phyloP scores from a whole-genome alignment of 1,139 yeast species.

The Taphrina betulina region DNA sequence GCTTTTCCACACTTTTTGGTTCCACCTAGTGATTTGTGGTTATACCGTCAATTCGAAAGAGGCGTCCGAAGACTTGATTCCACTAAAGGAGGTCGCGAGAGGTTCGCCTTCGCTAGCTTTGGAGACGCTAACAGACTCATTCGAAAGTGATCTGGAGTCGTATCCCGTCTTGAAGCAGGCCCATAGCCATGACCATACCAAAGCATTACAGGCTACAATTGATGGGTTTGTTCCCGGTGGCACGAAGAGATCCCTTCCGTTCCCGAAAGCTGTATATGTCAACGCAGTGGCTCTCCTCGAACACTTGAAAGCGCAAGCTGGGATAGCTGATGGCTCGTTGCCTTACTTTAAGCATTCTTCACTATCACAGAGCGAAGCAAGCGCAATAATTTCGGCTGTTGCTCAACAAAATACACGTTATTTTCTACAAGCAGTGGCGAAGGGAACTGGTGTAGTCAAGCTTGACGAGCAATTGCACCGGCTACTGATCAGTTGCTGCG shows the following conservation, averaged over 20 bases:
- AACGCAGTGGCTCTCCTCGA: conserved; percentile 81
- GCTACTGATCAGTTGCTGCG: conserved; percentile 71
- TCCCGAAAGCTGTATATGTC: conserved; percentile 82
- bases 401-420: conserved; percentile 61
- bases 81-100: conserved; percentile 72
- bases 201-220: conserved; percentile 46
- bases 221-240: conserved; percentile 23
- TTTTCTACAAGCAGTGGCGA: conserved; percentile 47
- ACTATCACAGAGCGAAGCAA: conserved; percentile 68
- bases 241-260: conserved; percentile 57
- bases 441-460: conserved; percentile 43
- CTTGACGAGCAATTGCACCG: conserved; percentile 63
- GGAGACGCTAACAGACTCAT: conserved; percentile 77
- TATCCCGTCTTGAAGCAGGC: conserved; percentile 90
- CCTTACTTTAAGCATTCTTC: conserved; percentile 86
- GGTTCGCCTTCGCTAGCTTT: conserved; percentile 92
- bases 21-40: conserved; percentile 89
- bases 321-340: conserved; percentile 73
- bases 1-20: conserved; percentile 86
- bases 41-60: conserved; percentile 62
- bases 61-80: conserved; percentile 51
- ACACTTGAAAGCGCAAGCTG: conserved; percentile 70
- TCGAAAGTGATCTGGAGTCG: conserved; percentile 87
- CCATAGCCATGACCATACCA: conserved; percentile 74
- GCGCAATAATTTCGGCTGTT: conserved; percentile 64